A percentile compares a stretch with the other conserved stretches of the same genome.
These are phyloP conservation scores for Strigomonas galati DNA, from an alignment of 208 protist genomes.

Conservation along the genomic window DNA sequence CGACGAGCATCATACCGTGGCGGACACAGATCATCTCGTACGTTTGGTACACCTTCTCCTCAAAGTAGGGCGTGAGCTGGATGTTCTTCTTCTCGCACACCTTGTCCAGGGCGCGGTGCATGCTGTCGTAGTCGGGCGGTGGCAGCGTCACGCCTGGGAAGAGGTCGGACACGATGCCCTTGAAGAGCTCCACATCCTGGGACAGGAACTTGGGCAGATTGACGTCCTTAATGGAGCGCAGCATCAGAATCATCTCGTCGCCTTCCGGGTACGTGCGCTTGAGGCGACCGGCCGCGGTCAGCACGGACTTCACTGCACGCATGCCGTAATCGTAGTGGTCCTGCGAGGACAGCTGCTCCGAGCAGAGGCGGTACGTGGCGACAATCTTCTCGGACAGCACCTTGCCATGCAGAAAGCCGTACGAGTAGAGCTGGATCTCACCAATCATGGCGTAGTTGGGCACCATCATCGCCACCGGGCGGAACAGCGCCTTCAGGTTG, in stretches of 20 bases:
- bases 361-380: conserved; percentile 95
- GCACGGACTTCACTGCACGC: conserved; percentile 96
- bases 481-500: conserved; percentile 98
- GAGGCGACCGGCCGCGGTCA: conserved; percentile 91
- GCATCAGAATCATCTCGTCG: conserved; percentile 93
- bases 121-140: conserved; percentile 86
- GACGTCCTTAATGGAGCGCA: conserved; percentile 94
- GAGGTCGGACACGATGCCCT: conserved; percentile 94
- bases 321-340: conserved; percentile 98
- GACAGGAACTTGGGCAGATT: conserved; percentile 95
- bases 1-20: conserved; percentile 98
- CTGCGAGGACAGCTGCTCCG: conserved; percentile 97
- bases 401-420: conserved; percentile 94
- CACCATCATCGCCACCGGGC: conserved; percentile 99
- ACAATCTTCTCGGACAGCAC: conserved; percentile 95
- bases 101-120: conserved; percentile 67
- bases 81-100: conserved; percentile 70
- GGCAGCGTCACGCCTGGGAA: conserved; percentile 90
- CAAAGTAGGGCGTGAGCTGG: conserved; percentile 89
- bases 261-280: conserved; percentile 90
- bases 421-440: conserved; percentile 97
- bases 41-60: conserved; percentile 89
- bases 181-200: conserved; percentile 96
- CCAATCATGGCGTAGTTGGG: conserved; percentile 98
- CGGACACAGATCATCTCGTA: conserved; percentile 98